Percentiles rank a stretch among this genome's conserved stretches.
phyloP scores from a whole-genome alignment of 495 filamentous ascomycete species.

The Hypoxylon perforatum region DNA sequence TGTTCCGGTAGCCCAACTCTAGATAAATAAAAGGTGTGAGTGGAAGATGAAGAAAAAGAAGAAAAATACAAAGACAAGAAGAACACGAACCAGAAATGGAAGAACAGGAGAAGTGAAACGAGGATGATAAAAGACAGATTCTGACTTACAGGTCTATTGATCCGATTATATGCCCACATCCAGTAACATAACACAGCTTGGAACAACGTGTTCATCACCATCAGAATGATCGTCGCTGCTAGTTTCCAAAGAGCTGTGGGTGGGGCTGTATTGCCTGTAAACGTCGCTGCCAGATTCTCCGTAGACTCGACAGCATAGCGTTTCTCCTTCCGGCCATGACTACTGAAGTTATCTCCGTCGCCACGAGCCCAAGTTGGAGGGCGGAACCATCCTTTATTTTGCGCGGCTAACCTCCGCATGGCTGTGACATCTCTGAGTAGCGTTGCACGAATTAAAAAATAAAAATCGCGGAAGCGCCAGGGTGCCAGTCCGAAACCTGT shows the following conservation, averaged over 20 bases:
- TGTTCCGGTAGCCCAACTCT: constrained; percentile 29
- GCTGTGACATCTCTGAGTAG: constrained; percentile 41
- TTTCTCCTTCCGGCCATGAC: constrained; percentile 24
- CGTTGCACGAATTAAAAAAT: constrained; percentile 58
- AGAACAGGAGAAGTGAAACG: no score
- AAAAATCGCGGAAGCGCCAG: constrained; percentile 86
- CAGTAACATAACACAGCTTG: constrained; percentile 69
- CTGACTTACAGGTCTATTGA: constrained; percentile 58
- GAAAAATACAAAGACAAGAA: no score
- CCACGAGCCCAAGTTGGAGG: constrained; percentile 20
- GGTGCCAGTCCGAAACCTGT: constrained; percentile 86
- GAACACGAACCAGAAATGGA: no score
- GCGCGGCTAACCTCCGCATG: constrained; percentile 25
- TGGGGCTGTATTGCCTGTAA: constrained; percentile 65
- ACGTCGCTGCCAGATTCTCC: constrained; percentile 57
- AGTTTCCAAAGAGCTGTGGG: constrained; percentile 72
- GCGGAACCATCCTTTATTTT: constrained; percentile 32
- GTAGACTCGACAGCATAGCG: constrained; percentile 54
- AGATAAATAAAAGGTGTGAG: background rate
- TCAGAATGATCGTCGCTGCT: constrained; percentile 69
- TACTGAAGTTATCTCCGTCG: background rate
- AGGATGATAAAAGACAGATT: no score
- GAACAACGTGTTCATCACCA: constrained; percentile 72
- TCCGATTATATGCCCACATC: constrained; percentile 74
- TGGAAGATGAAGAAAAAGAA: no score